Base-by-base conservation (phyloP, 75 land plant species). In the Pinus tabuliformis region DNA sequence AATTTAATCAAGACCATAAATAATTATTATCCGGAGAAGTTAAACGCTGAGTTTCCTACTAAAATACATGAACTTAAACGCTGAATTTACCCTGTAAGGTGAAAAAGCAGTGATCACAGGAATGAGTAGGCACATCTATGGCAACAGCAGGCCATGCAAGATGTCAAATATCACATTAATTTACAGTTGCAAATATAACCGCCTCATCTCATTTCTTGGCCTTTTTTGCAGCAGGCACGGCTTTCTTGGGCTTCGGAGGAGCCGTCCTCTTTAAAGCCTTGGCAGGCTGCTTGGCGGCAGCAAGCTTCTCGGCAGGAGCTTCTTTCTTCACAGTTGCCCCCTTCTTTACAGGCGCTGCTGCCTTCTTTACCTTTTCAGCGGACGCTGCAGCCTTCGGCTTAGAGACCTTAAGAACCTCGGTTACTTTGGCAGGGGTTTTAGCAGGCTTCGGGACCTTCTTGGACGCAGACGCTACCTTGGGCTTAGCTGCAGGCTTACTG, bases 401-500 rank as follows among this genome's bases (percentile, higher is more conserved):
- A n/a, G n/a, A n/a, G n/a, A n/a, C n/a, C n/a, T n/a, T n/a, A n/a
- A n/a, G n/a, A n/a, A n/a, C n/a, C n/a, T n/a, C n/a, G n/a, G n/a
- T n/a, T n/a, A n/a, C n/a, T n/a, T n/a, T n/a, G n/a, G n/a, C n/a
- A n/a, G n/a, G 45, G 5, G 78, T 52, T 57, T 82, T 79, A 4
- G 83, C 56, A 18, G 54, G 65, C 9, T 62, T 57, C 26, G 75
- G 24, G 65, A 70, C 58, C 78, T 70, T 70, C 76, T 75, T 74
- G 9, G 81, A 71, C 26, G 49, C 54, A 70, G 74, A 7, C 8
- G 8, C 8, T 6, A 6, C 8, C 70, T 78, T 21, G 3, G 77
- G 70, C 82, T 83, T 76, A 13, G 57, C 72, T 4, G 82, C 57
- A 1, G 77, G 62, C 68, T 81, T 78, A 75, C 52, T 30, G 74